Conservation (phyloP, 495 filamentous ascomycete species). For the Bathelium albidoporum region DNA sequence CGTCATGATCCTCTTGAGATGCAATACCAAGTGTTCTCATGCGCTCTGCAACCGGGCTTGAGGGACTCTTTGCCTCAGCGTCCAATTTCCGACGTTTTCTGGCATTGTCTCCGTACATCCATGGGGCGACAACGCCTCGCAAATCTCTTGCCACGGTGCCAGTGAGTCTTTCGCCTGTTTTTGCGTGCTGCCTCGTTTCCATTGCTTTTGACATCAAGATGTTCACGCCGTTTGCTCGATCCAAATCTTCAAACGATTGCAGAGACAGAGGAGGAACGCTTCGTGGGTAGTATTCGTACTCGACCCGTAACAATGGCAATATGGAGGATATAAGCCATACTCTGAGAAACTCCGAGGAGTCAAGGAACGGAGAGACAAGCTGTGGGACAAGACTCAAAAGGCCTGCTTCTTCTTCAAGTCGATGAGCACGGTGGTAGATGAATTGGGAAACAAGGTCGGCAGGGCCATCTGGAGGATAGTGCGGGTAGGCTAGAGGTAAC, state of each 20-base stretch:
- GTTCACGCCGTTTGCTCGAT: slow-evolving; percentile 52
- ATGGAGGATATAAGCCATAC: slow-evolving; percentile 70
- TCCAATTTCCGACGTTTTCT: slow-evolving; percentile 50
- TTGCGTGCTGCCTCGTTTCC: slow-evolving; percentile 17
- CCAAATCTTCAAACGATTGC: slow-evolving; percentile 49
- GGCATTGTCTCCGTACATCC: slow-evolving; percentile 62
- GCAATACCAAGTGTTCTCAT: background rate
- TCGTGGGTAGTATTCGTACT: slow-evolving; percentile 70
- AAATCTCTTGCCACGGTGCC: slow-evolving; percentile 57
- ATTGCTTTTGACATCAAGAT: slow-evolving; percentile 51
- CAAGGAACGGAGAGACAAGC: slow-evolving; percentile 65
- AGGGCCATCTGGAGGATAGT: slow-evolving; percentile 29
- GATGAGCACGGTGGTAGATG: slow-evolving; percentile 62
- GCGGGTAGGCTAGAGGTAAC: slow-evolving; percentile 40
- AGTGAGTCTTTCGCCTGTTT: slow-evolving; percentile 31
- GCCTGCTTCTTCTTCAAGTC: slow-evolving; percentile 69
- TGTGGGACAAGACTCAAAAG: slow-evolving; percentile 60
- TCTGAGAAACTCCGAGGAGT: slow-evolving; percentile 53
- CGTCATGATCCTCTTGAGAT: slow-evolving; percentile 11
- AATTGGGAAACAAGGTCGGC: slow-evolving; percentile 57
- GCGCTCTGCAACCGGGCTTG: slow-evolving; percentile 7
- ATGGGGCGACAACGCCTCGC: slow-evolving; percentile 66
- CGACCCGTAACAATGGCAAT: slow-evolving; percentile 68
- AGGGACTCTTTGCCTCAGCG: slow-evolving; percentile 7
- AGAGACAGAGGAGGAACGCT: slow-evolving; percentile 45